phyloP scores from a whole-genome alignment of 177 flowering plant species.

The Telopea speciosissima region DNA sequence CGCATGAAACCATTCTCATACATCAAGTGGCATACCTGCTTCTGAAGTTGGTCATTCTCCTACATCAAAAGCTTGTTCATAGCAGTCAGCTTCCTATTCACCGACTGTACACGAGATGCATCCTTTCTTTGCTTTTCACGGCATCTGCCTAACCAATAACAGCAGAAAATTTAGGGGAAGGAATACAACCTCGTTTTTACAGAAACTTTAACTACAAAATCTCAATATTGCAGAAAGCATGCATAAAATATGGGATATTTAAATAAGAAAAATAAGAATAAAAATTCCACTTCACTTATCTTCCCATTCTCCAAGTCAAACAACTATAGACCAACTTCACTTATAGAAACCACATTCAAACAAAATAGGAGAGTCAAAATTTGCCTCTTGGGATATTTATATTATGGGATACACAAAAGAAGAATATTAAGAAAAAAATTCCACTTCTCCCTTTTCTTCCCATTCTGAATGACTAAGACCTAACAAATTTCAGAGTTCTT shows the following conservation, averaged over 20 bases:
- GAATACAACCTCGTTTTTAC: background rate
- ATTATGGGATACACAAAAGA: too few species aligned
- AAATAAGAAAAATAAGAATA: background rate
- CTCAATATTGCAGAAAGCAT: background rate
- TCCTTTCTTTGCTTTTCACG: conserved; percentile 90
- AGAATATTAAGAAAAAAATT: too few species aligned
- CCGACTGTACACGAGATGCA: conserved; percentile 72
- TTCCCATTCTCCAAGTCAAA: too few species aligned
- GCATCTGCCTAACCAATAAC: conserved; percentile 36
- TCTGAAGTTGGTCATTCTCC: conserved; percentile 83
- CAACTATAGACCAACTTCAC: background rate
- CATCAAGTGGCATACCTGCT: conserved; percentile 73
- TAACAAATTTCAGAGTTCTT: too few species aligned
- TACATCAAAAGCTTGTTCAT: conserved; percentile 92
- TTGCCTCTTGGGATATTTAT: too few species aligned
- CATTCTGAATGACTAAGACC: too few species aligned
- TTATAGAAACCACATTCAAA: background rate
- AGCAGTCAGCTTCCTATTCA: conserved; percentile 78
- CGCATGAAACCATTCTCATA: conserved; percentile 76
- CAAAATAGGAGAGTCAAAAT: background rate
- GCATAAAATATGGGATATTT: background rate
- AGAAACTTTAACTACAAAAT: background rate
- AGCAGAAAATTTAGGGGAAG: background rate
- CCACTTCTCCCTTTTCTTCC: too few species aligned
- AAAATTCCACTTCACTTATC: too few species aligned